phyloP scores from a whole-genome alignment of 1,284 basidiomycete genomes.

The Cryptococcus sp. region DNA sequence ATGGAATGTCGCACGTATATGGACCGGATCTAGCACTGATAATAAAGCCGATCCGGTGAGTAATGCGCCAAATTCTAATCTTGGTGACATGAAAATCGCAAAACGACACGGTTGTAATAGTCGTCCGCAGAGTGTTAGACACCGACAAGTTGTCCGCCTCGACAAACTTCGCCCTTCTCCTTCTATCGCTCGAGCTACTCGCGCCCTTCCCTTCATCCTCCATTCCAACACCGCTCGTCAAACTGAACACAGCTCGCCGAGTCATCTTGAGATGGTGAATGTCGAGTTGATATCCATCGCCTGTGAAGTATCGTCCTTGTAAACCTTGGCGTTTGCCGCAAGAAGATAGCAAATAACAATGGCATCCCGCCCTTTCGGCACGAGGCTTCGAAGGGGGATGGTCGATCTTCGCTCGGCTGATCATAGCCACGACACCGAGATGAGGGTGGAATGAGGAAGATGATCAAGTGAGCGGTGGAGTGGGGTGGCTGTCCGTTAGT shows the following conservation, averaged over 20 bases:
- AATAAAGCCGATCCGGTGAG: slow-evolving; percentile 36
- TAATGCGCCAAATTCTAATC: slow-evolving; percentile 27
- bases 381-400: background rate
- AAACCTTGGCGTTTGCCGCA: slow-evolving; percentile 12
- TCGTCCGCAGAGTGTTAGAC: slow-evolving; percentile 47
- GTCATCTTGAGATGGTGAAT: background rate
- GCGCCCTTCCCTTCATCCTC: no score
- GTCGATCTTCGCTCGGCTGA: slow-evolving; percentile 20
- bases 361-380: background rate
- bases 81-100: slow-evolving; percentile 46
- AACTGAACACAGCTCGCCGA: no score
- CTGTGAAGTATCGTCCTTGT: slow-evolving; percentile 43
- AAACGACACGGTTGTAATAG: slow-evolving; percentile 32
- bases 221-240: no score
- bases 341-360: slow-evolving; percentile 39
- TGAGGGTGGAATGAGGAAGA: slow-evolving; percentile 19
- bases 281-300: slow-evolving; percentile 30
- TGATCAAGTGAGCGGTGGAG: slow-evolving; percentile 17
- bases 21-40: slow-evolving; percentile 27
- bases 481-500: slow-evolving; percentile 3
- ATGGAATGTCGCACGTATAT: slow-evolving; percentile 9
- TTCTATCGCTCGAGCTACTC: background rate
- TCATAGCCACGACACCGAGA: slow-evolving; percentile 20
- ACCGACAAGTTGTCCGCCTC: slow-evolving; percentile 18
- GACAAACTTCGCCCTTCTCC: background rate